Conservation (phyloP, 306 rosid genomes). For the Potentilla sterilis region DNA sequence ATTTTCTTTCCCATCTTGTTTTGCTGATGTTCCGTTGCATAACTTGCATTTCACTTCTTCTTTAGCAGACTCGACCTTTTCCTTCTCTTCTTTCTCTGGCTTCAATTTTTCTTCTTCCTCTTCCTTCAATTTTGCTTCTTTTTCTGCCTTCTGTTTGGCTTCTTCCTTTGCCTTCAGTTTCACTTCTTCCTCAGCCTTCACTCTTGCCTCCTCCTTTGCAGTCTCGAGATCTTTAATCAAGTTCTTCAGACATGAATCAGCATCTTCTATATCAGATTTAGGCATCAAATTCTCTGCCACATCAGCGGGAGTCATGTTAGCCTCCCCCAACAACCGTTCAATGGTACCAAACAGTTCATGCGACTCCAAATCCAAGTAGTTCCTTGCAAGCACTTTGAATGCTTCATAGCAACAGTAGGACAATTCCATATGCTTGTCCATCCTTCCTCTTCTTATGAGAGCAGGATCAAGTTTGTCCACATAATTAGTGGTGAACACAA, state of each 20-base stretch:
- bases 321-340: constrained; percentile 36
- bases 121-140: constrained; percentile 10
- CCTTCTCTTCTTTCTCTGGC: neutral
- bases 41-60: constrained; percentile 9
- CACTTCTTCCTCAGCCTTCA: constrained; percentile 28
- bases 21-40: constrained; percentile 8
- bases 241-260: constrained; percentile 32
- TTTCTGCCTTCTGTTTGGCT: constrained; percentile 7
- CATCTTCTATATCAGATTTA: constrained; percentile 36
- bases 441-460: constrained; percentile 62
- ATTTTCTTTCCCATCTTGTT: no score
- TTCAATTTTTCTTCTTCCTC: neutral
- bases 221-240: constrained; percentile 48
- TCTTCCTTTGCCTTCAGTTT: constrained; percentile 14
- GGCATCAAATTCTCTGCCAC: constrained; percentile 70
- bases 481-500: constrained; percentile 53
- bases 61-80: neutral
- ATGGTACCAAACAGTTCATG: constrained; percentile 41
- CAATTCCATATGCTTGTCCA: constrained; percentile 69
- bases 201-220: constrained; percentile 39
- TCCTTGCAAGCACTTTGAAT: constrained; percentile 57
- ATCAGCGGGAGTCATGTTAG: constrained; percentile 59
- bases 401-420: constrained; percentile 58
- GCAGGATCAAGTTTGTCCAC: constrained; percentile 69
- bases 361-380: constrained; percentile 50